phyloP scores from a whole-genome alignment of 306 rosid genomes.

The Glycyrrhiza uralensis region DNA sequence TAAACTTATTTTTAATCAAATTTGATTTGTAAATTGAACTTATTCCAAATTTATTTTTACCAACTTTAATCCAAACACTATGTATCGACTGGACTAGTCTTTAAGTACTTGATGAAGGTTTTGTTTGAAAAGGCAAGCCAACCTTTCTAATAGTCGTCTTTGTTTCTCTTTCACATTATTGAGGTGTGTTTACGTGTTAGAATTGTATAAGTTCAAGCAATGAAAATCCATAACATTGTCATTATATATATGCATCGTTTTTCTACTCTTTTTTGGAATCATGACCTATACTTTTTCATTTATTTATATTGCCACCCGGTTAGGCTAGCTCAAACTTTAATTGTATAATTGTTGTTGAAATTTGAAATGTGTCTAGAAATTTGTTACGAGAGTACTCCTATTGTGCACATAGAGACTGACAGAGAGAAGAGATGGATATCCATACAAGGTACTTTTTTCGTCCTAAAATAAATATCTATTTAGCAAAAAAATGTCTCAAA shows the following conservation, averaged over 20 bases:
- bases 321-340: background rate
- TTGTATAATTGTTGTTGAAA: background rate
- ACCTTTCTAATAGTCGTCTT: conserved; percentile 15
- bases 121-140: conserved; percentile 36
- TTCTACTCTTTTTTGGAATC: conserved; percentile 25
- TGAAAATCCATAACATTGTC: conserved; percentile 20
- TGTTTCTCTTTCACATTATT: conserved; percentile 25
- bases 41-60: no score
- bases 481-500: no score
- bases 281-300: background rate
- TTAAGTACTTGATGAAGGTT: conserved; percentile 13
- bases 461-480: no score
- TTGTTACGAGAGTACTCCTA: no score
- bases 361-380: no score
- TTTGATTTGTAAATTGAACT: no score
- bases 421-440: no score
- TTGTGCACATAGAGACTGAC: no score
- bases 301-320: background rate
- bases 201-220: conserved; percentile 9
- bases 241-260: conserved; percentile 30
- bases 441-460: no score
- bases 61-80: no score
- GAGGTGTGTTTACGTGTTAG: conserved; percentile 22
- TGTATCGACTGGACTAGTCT: no score
- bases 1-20: no score